Base-by-base conservation (phyloP, 2,329 filamentous ascomycete species). In the Colletotrichum sp. region DNA sequence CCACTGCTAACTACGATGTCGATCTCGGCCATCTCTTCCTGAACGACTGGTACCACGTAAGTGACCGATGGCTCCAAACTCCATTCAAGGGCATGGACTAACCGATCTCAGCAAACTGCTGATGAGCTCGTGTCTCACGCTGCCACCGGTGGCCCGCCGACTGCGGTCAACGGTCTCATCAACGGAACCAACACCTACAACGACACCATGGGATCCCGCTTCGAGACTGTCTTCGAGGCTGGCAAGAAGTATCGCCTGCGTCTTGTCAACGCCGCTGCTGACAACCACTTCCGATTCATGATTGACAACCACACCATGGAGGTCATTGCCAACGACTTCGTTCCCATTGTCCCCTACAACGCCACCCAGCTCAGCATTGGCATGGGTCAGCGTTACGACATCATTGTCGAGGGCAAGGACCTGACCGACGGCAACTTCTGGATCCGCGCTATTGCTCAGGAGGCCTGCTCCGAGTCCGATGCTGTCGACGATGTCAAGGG, bases 11-110 rank as follows among this genome's bases (percentile, higher is more conserved):
- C 79, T 93, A 93, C 78, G 92, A 95, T 76, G 86, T 89, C 65
- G 93, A 95, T 79, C 85, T 93, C 0, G 93, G 93, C 5, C 83
- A 88, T 13, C 79, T 94, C 2, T 86, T 92, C 30, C 80, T 94
- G 8, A 89, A 87, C 18, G 92, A 93, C 79, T 93, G 91, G 90
- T 88, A 88, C 77, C 89, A 91, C 76, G 55, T 36, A 36, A 36
- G 34, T 16, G 0, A 36, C 15, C 0, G 7, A 16, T 36, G 4
- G 2, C 0, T 1, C 2, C 34, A 36, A 5, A 0, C 34, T 36
- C 15, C 34, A 4, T 36, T 8, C 7, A 36, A 36, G 0, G 0
- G 1, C 3, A 16, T 36, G 7, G 0, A 18, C 21, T 59, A 28
- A 59, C 16, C 13, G 13, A 59, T 3, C 13, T 59, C n/a, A 59